Conservation (phyloP, 1,139 yeast genomes). For the Kodamaea fungicola region DNA sequence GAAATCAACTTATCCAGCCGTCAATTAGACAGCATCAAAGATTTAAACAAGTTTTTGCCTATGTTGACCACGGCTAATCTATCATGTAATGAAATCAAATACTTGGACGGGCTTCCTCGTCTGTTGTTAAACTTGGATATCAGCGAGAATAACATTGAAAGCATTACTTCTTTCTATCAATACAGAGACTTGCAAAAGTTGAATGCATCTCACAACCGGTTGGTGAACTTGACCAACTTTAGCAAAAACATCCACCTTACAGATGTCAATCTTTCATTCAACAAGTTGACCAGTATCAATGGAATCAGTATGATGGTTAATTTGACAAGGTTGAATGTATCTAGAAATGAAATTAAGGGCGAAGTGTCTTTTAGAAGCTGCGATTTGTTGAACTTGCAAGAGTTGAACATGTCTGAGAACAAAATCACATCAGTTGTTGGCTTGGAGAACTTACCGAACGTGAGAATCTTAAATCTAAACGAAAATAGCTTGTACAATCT, state of each 20-base stretch:
- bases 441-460: slow-evolving; percentile 30
- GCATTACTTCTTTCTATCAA: slow-evolving; percentile 39
- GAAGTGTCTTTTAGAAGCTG: slow-evolving; percentile 33
- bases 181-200: slow-evolving; percentile 43
- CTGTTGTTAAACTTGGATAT: slow-evolving; percentile 34
- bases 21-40: slow-evolving; percentile 39
- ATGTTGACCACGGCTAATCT: slow-evolving; percentile 36
- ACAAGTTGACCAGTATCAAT: slow-evolving; percentile 28
- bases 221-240: slow-evolving; percentile 33
- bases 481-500: slow-evolving; percentile 36
- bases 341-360: slow-evolving; percentile 41
- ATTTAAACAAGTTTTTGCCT: slow-evolving; percentile 45
- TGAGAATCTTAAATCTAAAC: slow-evolving; percentile 42
- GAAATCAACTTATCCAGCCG: slow-evolving; percentile 33
- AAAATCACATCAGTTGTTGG: slow-evolving; percentile 29
- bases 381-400: slow-evolving; percentile 40
- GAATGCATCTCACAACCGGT: slow-evolving; percentile 35
- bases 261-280: slow-evolving; percentile 29
- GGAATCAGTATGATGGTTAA: slow-evolving; percentile 41
- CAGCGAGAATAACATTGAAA: slow-evolving; percentile 36
- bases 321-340: slow-evolving; percentile 38
- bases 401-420: slow-evolving; percentile 44
- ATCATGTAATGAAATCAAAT: slow-evolving; percentile 41
- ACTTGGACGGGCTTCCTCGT: slow-evolving; percentile 46
- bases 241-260: slow-evolving; percentile 36